A percentile compares a stretch with the other conserved stretches of the same genome.
phyloP scores from a whole-genome alignment of 2,329 filamentous ascomycete genomes.

The Xylogone sp. region DNA sequence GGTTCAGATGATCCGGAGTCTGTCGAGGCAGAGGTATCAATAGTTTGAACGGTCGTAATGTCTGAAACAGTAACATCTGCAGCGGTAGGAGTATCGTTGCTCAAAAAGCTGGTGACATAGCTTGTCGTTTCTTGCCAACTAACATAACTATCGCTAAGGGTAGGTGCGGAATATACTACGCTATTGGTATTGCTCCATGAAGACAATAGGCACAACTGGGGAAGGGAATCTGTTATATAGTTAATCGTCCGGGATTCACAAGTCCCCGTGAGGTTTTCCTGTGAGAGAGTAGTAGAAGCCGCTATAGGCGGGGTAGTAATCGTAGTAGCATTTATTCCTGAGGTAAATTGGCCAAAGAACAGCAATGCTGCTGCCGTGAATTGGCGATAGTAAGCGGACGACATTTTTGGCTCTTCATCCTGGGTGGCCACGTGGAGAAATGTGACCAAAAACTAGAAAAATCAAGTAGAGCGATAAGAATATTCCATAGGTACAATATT shows the following conservation, averaged over 20 bases:
- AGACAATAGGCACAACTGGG: constrained; percentile 26
- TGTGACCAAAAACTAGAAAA: not conserved
- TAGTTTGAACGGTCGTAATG: not conserved
- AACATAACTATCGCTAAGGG: not conserved
- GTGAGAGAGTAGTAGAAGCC: not conserved
- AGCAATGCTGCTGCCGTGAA: constrained; percentile 15
- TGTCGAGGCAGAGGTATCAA: constrained; percentile 1
- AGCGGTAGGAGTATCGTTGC: not conserved
- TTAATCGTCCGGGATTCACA: constrained; percentile 32
- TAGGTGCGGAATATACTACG: not conserved
- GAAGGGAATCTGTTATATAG: constrained; percentile 30
- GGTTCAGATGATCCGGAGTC: not conserved
- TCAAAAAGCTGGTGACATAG: not conserved
- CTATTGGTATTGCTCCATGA: constrained; percentile 23
- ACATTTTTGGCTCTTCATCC: constrained; percentile 15
- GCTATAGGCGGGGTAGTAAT: constrained; percentile 15
- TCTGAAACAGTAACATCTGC: not conserved
- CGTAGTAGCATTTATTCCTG: constrained; percentile 10
- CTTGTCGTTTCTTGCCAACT: not conserved
- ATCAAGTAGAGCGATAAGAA: not conserved
- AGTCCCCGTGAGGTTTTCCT: constrained; percentile 16
- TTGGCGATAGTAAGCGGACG: constrained; percentile 12
- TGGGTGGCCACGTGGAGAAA: not conserved
- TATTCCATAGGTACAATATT: not conserved
- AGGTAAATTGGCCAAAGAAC: constrained; percentile 10